Conservation (phyloP, 306 rosid species). For the Comarum palustre region DNA sequence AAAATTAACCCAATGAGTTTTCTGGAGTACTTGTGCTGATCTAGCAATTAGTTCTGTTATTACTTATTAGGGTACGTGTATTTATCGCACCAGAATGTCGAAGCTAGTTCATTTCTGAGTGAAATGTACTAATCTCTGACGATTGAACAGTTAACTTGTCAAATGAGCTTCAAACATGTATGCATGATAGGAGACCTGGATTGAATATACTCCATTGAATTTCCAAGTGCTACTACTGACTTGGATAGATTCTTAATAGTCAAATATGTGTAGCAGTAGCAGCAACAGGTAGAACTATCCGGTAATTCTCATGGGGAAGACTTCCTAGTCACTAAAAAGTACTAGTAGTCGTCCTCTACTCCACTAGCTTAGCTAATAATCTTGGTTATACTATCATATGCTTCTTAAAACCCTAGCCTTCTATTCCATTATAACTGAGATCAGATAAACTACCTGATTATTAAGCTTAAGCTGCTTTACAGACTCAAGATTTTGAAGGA, state of each 20-base stretch:
- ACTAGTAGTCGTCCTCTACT: slow-evolving; percentile 17
- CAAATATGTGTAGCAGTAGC: slow-evolving; percentile 12
- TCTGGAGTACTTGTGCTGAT: background rate
- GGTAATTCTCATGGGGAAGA: slow-evolving; percentile 17
- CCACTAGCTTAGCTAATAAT: slow-evolving; percentile 6
- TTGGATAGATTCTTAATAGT: slow-evolving; percentile 1
- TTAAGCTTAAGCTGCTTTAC: slow-evolving; percentile 14
- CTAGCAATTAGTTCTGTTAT: background rate
- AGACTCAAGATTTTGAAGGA: slow-evolving; percentile 1
- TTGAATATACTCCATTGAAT: background rate
- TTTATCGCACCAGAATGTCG: background rate
- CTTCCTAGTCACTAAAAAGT: slow-evolving; percentile 20
- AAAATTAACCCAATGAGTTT: background rate
- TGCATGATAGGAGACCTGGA: background rate
- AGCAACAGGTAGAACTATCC: slow-evolving; percentile 4
- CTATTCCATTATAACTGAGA: background rate
- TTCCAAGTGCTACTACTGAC: background rate
- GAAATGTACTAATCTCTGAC: background rate
- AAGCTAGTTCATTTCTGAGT: background rate
- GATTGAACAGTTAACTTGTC: background rate
- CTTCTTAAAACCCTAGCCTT: background rate
- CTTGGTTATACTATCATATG: slow-evolving; percentile 5
- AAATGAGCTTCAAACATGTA: background rate
- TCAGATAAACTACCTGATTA: slow-evolving; percentile 10
- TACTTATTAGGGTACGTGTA: too few relatives aligned